Conservation (phyloP, 148 eudicot species). For the Rhododendron williamsianum region DNA sequence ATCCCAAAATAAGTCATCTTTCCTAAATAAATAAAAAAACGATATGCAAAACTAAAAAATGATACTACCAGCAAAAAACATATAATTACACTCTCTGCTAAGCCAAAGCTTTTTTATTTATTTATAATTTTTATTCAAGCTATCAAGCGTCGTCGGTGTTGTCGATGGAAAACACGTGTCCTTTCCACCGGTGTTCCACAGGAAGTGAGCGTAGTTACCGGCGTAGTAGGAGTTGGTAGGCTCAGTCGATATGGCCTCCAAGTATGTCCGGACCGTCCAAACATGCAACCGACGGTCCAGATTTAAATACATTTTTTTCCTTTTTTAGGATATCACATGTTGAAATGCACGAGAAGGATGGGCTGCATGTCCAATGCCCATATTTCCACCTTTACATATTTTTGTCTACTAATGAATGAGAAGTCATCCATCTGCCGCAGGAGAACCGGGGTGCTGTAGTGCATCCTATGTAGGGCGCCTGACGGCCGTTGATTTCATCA, state of each 20-base stretch:
- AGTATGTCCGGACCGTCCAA: slow-evolving; percentile 24
- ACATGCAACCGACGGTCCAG: too few species aligned
- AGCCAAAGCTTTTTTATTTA: background rate
- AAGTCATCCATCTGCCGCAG: too few species aligned
- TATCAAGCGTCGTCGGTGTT: slow-evolving; percentile 14
- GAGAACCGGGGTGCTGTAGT: too few species aligned
- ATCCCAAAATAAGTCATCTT: background rate
- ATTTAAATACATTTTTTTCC: too few species aligned
- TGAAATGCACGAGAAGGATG: background rate
- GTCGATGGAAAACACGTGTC: slow-evolving; percentile 87
- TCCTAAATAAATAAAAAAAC: background rate
- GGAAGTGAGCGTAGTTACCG: slow-evolving; percentile 73
- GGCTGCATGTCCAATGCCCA: background rate
- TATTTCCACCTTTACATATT: background rate
- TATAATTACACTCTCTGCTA: background rate
- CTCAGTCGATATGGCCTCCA: slow-evolving; percentile 74
- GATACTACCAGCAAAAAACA: background rate
- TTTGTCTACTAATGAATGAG: background rate
- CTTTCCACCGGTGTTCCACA: slow-evolving; percentile 88
- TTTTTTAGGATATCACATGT: background rate
- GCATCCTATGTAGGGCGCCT: too few species aligned
- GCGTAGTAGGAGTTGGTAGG: slow-evolving; percentile 70
- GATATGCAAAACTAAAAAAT: background rate
- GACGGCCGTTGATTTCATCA: too few species aligned
- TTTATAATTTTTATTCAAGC: background rate